Conservation (phyloP, 805 yeast species). For the Lipomyces kockii region DNA sequence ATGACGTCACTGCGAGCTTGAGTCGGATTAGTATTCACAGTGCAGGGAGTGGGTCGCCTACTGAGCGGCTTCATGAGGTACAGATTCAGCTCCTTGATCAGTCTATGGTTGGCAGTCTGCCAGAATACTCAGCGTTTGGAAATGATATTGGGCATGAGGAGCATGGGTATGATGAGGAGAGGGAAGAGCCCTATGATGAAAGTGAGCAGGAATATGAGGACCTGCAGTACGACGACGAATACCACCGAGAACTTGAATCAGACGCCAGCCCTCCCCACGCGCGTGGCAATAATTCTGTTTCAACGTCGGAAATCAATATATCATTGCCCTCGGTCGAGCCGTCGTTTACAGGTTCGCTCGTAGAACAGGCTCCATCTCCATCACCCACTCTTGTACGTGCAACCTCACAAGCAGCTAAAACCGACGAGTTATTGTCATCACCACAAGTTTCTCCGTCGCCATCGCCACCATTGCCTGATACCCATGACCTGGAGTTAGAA, state of each 20-base stretch:
- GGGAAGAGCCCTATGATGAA: neutral
- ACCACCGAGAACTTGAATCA: neutral
- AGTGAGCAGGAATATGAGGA: neutral
- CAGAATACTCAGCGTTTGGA: neutral
- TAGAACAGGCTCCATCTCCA: constrained; percentile 6
- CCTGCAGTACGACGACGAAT: neutral
- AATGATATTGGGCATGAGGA: neutral
- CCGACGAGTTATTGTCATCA: constrained; percentile 15
- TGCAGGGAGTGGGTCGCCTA: neutral
- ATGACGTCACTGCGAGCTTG: constrained; percentile 19
- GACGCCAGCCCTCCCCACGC: constrained; percentile 9
- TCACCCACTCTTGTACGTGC: constrained; percentile 16
- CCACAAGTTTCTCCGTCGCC: constrained; percentile 23
- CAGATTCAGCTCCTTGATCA: neutral
- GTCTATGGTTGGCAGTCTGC: neutral
- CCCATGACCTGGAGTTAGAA: constrained; percentile 7
- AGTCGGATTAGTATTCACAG: constrained; percentile 17
- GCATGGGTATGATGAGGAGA: neutral
- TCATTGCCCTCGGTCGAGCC: constrained; percentile 33
- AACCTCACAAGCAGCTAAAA: neutral
- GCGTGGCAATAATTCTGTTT: constrained; percentile 2
- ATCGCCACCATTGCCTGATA: constrained; percentile 20
- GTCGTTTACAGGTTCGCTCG: constrained; percentile 27
- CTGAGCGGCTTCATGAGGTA: neutral
- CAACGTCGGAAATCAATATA: constrained; percentile 5